These are phyloP conservation scores for Phyllosticta ampelicida DNA, from an alignment of 2,329 filamentous ascomycete species.

Conservation along the genomic window DNA sequence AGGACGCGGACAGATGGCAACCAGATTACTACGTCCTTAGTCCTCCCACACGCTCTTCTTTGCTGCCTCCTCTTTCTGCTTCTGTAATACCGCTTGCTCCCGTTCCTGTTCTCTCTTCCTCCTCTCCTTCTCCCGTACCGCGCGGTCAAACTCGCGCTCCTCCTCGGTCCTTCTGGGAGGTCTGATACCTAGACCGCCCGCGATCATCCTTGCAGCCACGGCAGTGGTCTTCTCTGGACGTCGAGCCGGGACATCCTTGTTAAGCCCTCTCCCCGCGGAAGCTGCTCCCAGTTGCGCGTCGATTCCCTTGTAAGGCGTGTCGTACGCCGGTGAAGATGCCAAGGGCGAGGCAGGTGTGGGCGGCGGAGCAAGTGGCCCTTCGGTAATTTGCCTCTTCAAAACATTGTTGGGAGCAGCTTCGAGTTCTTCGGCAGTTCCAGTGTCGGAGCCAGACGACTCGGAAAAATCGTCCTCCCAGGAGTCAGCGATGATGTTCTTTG, in stretches of 20 bases:
- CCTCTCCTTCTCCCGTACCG: slow-evolving; percentile 73
- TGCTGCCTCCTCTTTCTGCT: slow-evolving; percentile 58
- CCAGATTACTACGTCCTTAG: slow-evolving; percentile 18
- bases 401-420: slow-evolving; percentile 16
- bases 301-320: slow-evolving; percentile 2
- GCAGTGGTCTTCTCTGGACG: slow-evolving; percentile 89
- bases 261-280: not conserved
- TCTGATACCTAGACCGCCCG: slow-evolving; percentile 71
- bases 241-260: slow-evolving; percentile 16
- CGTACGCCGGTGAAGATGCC: slow-evolving; percentile 16
- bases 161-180: slow-evolving; percentile 77
- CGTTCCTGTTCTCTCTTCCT: slow-evolving; percentile 63
- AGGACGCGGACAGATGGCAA: not conserved
- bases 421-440: slow-evolving; percentile 18
- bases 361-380: slow-evolving; percentile 19
- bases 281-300: slow-evolving; percentile 1
- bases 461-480: slow-evolving; percentile 66
- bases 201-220: slow-evolving; percentile 81
- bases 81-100: slow-evolving; percentile 51
- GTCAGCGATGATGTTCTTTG: slow-evolving; percentile 42
- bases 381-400: slow-evolving; percentile 14
- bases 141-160: slow-evolving; percentile 74
- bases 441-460: slow-evolving; percentile 14
- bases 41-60: slow-evolving; percentile 81
- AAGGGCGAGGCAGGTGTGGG: slow-evolving; percentile 26